Base-by-base conservation (phyloP, 2,329 filamentous ascomycete species). In the Claviceps sp. region DNA sequence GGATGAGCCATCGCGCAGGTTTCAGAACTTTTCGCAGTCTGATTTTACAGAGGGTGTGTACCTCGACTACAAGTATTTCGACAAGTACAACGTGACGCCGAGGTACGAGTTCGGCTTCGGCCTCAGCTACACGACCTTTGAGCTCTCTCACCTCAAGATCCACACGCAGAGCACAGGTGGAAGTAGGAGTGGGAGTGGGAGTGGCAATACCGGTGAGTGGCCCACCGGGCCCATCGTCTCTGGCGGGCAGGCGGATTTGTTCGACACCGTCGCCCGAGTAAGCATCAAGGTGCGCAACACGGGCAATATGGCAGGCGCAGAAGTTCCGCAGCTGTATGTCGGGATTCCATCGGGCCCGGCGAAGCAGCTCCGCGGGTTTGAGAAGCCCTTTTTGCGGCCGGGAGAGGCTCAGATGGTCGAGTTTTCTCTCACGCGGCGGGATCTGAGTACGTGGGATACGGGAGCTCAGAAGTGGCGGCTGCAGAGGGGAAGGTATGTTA, bases 391-490 rank as follows among this genome's bases (percentile, higher is more conserved):
- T 16, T 56, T 85, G 45, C 66, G 70, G 14, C 67, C 71, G 0
- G 72, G 72, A 0, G 62, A 72, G 52, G 70, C 65, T 17, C 64
- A 66, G 16, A 71, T 66, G 0, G 66, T 82, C 0, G 64, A 59
- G 0, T 77, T 86, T 52, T 61, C 69, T 26, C 61, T 87, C 41
- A 84, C 73, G 17, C 71, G 83, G 42, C 74, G 81, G 54, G 83
- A 87, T 59, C 60, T 87, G 48, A 85, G 81, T 63, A 70, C 80
- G 26, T 87, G 83, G 84, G 80, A 85, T 60, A 72, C 76, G 4
- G 66, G 62, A 1, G 71, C 70, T 37, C 81, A 85, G 66, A 76
- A 77, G 59, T 87, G 83, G 83, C 68, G 69, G 45, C 58, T 82
- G 50, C 69, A 67, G 48, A 65, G 61, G 22, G 75, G 75, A 0